Conservation (phyloP, 345 rosid genomes). For the Theobroma cacao region DNA sequence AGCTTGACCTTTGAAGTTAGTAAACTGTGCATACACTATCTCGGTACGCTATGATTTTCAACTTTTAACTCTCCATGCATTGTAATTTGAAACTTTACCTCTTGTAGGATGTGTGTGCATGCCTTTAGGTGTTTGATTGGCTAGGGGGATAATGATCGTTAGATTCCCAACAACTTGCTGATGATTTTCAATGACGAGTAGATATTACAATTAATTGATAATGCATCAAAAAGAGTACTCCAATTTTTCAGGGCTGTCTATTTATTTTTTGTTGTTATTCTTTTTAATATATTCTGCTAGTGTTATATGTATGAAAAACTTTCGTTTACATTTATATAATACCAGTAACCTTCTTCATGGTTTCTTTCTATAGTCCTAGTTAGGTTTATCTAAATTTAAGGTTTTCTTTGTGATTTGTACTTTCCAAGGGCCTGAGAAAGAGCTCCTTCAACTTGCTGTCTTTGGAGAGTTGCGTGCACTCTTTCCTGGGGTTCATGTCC, state of each 20-base stretch:
- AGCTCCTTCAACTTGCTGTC: slow-evolving; percentile 78
- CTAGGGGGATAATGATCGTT: not conserved
- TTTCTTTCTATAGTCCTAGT: not conserved
- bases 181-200: not conserved
- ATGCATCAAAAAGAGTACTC: not conserved
- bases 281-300: not conserved
- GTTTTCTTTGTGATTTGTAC: slow-evolving; percentile 20
- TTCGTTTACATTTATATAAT: not conserved
- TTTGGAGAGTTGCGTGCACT: slow-evolving; percentile 80
- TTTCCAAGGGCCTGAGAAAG: slow-evolving; percentile 85
- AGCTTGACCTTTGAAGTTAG: slow-evolving; percentile 30
- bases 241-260: not conserved
- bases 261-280: not conserved
- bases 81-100: not conserved
- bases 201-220: not conserved
- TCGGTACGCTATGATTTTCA: slow-evolving; percentile 48
- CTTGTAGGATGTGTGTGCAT: not conserved
- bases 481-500: slow-evolving; percentile 61
- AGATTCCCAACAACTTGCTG: not conserved
- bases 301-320: not conserved
- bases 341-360: not conserved
- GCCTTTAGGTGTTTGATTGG: not conserved
- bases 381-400: not conserved
- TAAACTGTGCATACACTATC: slow-evolving; percentile 76
- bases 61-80: slow-evolving; percentile 9